Evolutionary conservation across 2,329 filamentous ascomycete genomes (phyloP).

Genomic region (Didymosphaeria variabile): DNA sequence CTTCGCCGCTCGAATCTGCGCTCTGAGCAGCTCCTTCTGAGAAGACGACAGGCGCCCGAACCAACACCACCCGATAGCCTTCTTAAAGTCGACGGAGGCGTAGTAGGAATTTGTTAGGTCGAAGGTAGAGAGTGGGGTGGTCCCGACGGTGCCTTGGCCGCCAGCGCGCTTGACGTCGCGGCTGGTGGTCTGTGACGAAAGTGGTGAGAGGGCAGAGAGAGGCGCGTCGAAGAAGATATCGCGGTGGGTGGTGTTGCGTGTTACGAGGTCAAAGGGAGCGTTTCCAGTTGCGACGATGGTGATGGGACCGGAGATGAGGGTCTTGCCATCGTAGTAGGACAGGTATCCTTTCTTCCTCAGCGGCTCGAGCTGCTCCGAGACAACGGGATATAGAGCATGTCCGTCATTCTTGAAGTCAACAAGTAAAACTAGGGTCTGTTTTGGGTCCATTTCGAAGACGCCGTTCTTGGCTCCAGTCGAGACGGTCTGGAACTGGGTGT

Average conservation of each 20-base stretch:
- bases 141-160: slow-evolving; percentile 59
- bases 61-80: slow-evolving; percentile 62
- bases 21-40: slow-evolving; percentile 59
- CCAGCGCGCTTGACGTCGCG: slow-evolving; percentile 12
- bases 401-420: slow-evolving; percentile 61
- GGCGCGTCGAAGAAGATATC: slow-evolving; percentile 67
- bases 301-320: slow-evolving; percentile 54
- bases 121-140: slow-evolving; percentile 46
- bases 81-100: slow-evolving; percentile 67
- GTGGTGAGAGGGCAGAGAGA: slow-evolving; percentile 26
- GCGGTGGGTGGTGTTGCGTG: slow-evolving; percentile 56
- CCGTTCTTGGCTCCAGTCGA: slow-evolving; percentile 49
- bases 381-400: slow-evolving; percentile 46
- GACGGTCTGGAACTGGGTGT: slow-evolving; percentile 41
- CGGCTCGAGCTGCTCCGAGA: slow-evolving; percentile 54
- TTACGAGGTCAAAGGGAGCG: slow-evolving; percentile 59
- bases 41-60: slow-evolving; percentile 56
- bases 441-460: slow-evolving; percentile 60
- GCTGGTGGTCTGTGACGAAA: not conserved
- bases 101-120: slow-evolving; percentile 70
- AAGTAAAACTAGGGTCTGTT: slow-evolving; percentile 61
- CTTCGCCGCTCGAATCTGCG: slow-evolving; percentile 63
- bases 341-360: slow-evolving; percentile 61
- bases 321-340: slow-evolving; percentile 59
- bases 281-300: slow-evolving; percentile 65